Conservation (phyloP, 352 stramenopile genomes). For the Globisporangium nodosum region DNA sequence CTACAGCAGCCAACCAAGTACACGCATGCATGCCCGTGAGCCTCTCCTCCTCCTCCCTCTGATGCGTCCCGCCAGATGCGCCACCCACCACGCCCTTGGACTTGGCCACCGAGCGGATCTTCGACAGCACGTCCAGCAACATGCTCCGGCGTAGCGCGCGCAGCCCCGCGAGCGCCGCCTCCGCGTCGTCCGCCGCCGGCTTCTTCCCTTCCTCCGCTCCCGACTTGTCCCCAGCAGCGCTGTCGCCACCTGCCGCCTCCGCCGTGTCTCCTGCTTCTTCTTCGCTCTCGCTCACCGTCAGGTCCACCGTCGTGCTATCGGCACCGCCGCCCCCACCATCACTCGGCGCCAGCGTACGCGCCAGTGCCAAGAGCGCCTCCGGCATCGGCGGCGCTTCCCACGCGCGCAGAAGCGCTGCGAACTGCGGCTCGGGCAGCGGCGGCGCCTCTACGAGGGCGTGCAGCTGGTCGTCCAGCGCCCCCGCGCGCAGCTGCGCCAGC, state of each 20-base stretch:
- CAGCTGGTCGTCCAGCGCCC: conserved; percentile 30
- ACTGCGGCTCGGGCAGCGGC: conserved; percentile 38
- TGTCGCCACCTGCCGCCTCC: neutral
- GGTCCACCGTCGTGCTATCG: neutral
- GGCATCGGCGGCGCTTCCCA: conserved; percentile 35
- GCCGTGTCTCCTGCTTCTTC: neutral
- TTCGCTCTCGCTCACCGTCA: neutral
- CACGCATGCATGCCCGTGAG: neutral
- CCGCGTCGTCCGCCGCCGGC: conserved; percentile 2
- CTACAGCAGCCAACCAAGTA: neutral
- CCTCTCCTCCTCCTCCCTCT: too few relatives aligned
- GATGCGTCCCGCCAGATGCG: neutral
- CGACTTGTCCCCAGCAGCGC: neutral
- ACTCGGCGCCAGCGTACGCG: conserved; percentile 27
- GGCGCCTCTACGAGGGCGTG: conserved; percentile 27
- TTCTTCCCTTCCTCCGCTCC: too few relatives aligned
- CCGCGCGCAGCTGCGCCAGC: conserved; percentile 33
- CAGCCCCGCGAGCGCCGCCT: conserved; percentile 33
- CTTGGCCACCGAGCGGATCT: conserved; percentile 75
- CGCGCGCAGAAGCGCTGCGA: conserved; percentile 36
- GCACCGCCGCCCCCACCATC: neutral
- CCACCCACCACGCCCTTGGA: conserved; percentile 49
- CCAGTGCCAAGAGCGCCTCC: conserved; percentile 34
- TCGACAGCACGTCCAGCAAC: conserved; percentile 75
- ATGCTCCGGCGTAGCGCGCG: conserved; percentile 51